These are phyloP conservation scores for Rosa lucieae DNA, from an alignment of 306 rosid genomes.

Conservation along the genomic window DNA sequence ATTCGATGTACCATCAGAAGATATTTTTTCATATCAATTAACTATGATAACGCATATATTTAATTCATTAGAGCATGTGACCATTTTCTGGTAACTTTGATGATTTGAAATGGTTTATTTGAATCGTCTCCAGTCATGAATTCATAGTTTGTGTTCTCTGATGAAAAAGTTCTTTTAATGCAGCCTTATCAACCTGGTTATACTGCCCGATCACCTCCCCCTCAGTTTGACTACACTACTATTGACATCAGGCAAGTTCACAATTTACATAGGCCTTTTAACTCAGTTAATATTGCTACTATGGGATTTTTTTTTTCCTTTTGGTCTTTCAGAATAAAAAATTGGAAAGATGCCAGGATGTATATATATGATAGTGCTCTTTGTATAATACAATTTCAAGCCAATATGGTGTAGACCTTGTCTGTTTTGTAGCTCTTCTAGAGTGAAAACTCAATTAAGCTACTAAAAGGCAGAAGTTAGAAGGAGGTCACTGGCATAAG, in stretches of 20 bases:
- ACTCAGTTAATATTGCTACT: neutral
- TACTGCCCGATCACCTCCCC: slow-evolving; percentile 40
- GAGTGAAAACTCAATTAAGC: no score
- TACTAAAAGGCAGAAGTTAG: no score
- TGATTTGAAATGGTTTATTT: neutral
- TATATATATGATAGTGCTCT: neutral
- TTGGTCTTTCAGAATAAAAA: neutral
- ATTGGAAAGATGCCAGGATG: neutral
- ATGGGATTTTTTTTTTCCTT: neutral
- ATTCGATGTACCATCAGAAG: neutral
- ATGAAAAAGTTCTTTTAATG: slow-evolving; percentile 5
- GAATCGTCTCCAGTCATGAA: neutral
- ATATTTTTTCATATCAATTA: neutral
- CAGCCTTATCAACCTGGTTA: slow-evolving; percentile 53
- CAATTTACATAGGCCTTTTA: neutral
- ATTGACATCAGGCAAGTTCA: slow-evolving; percentile 52
- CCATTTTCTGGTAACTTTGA: neutral
- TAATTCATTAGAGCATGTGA: neutral
- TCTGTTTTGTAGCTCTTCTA: neutral
- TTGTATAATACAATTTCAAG: neutral
- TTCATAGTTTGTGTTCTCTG: slow-evolving; percentile 2
- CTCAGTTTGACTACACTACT: slow-evolving; percentile 41
- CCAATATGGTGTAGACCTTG: neutral
- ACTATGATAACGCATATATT: neutral
- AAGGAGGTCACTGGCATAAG: no score